A percentile compares a stretch with the other conserved stretches of the same genome.
phyloP scores from a whole-genome alignment of 177 flowering plant genomes.

The Vitis hybrid region DNA sequence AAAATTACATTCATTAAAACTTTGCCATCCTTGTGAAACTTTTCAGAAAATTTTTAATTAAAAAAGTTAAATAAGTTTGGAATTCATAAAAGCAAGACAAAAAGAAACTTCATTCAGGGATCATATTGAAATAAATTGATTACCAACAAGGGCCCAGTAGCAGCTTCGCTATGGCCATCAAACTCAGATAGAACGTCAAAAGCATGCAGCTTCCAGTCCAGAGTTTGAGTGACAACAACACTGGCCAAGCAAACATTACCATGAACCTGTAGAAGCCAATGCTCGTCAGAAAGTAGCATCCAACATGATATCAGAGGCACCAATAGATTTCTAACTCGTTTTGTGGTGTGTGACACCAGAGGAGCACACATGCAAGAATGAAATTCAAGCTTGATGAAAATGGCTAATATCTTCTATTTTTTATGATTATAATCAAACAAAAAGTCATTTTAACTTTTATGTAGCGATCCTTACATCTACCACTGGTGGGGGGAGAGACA shows the following conservation, averaged over 20 bases:
- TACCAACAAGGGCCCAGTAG: slow-evolving; percentile 93
- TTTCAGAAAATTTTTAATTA: too few species aligned
- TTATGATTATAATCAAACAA: too few species aligned
- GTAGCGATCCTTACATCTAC: too few species aligned
- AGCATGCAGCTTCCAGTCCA: slow-evolving; percentile 99
- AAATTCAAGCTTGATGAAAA: too few species aligned
- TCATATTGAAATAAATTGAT: slow-evolving; percentile 3
- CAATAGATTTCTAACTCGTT: neutral
- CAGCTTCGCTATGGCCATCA: slow-evolving; percentile 74
- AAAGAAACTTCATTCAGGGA: neutral
- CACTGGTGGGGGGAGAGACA: too few species aligned
- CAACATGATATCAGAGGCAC: neutral
- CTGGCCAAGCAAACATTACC: slow-evolving; percentile 93
- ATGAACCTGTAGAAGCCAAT: slow-evolving; percentile 63
- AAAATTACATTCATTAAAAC: too few species aligned
- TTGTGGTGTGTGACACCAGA: too few species aligned
- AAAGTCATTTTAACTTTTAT: too few species aligned
- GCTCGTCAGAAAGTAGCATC: slow-evolving; percentile 1
- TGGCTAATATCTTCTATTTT: too few species aligned
- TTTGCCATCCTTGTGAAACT: too few species aligned
- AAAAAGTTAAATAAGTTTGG: too few species aligned
- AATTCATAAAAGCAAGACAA: neutral
- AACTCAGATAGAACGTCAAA: slow-evolving; percentile 96
- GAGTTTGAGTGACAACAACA: slow-evolving; percentile 93
- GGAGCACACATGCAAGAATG: too few species aligned